Base-by-base conservation (phyloP, 73 alveolate genomes). In the Diophrys sp. region DNA sequence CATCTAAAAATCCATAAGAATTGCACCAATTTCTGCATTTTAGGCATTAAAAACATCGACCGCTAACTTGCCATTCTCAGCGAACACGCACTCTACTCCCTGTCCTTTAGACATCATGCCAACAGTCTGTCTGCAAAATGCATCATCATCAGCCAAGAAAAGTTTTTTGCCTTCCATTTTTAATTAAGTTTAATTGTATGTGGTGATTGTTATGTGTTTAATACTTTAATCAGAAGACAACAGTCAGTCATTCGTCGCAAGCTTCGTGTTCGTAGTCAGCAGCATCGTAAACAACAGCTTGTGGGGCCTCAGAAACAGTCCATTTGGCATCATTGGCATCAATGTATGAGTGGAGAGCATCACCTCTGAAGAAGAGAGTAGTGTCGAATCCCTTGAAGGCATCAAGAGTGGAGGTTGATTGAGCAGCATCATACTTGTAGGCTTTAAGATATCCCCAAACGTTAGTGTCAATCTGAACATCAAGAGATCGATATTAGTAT, bases 321-420 rank as follows among this genome's bases (percentile, higher is more conserved):
- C 62, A 44, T 18, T 11, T 44, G 18, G 5, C 62, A 11, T 18
- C 62, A 11, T 44, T 5, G 18, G 62, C 62, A 44, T 44, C 62
- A 11, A 11, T 44, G 18, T 44, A 44, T 44, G 5, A 11, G 18
- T 5, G n/a, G 62, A 44, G 62, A 11, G 5, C 62, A 11, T 18
- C 62, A 44, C 62, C 18, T 18, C 18, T 44, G 62, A 44, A 44
- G n/a, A 5, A 44, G 62, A 44, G 62, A 18, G 62, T 44, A 44
- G 62, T 44, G 62, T 44, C 62, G 62, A 44, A 44, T 44, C 62
- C 62, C 5, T 5, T 44, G 62, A 44, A 44, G 62, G 62, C 62
- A 18, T 44, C 18, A 18, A 44, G 62, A 18, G n/a, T 44, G 5
- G 62, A 44, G 5, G 62, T 11, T 44, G 62, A 44, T 44, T 44